Conservation (phyloP, 306 rosid species). For the Castanospermum australe region DNA sequence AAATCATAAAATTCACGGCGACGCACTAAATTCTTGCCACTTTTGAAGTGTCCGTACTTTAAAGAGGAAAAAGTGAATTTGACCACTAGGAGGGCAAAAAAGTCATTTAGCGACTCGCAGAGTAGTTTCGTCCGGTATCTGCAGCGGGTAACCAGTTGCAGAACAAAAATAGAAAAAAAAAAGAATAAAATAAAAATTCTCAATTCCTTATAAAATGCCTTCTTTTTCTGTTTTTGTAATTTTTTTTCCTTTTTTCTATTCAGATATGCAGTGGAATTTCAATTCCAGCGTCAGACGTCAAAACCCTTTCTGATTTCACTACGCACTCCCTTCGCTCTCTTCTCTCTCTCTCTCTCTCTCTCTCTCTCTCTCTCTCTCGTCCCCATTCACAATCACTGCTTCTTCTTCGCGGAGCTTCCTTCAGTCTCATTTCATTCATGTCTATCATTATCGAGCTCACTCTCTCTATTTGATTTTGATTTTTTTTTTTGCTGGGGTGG, state of each 20-base stretch:
- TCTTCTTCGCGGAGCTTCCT: constrained; percentile 45
- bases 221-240: neutral
- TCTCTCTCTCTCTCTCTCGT: constrained; percentile 20
- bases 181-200: too few species aligned
- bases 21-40: too few species aligned
- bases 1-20: too few species aligned
- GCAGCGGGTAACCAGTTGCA: constrained; percentile 6
- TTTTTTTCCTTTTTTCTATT: neutral
- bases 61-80: too few species aligned
- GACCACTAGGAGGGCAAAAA: neutral
- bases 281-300: constrained; percentile 32
- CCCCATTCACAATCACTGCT: neutral
- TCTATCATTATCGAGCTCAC: constrained; percentile 15
- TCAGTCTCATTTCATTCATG: constrained; percentile 40
- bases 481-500: constrained; percentile 8
- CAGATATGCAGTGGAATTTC: too few species aligned
- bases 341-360: constrained; percentile 12
- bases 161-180: neutral
- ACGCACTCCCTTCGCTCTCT: neutral
- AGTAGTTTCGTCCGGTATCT: neutral
- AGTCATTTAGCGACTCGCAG: neutral
- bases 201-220: constrained; percentile 7
- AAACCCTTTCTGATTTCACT: constrained; percentile 46
- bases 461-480: neutral
- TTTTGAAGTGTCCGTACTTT: too few species aligned